Conservation (phyloP, 495 filamentous ascomycete species). For the Massariosphaeria phaeospora region DNA sequence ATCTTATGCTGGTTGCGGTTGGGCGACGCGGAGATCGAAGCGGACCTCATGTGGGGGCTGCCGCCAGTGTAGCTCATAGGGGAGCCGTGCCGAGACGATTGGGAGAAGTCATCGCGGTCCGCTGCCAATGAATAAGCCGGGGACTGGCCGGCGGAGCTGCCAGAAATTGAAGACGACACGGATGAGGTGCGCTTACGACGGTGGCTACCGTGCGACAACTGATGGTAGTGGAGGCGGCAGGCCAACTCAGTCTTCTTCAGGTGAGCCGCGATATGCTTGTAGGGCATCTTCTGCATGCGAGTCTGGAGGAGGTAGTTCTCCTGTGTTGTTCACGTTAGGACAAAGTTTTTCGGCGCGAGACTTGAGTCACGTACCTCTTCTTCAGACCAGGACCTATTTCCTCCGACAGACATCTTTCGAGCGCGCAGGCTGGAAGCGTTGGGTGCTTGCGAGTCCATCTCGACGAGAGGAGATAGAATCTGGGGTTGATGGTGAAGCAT, state of each 20-base stretch:
- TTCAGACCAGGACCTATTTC: slow-evolving; percentile 40
- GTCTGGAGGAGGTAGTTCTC: slow-evolving; percentile 82
- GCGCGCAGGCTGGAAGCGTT: slow-evolving; percentile 19
- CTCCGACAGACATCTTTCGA: slow-evolving; percentile 37
- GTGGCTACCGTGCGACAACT: slow-evolving; percentile 74
- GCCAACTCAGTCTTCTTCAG: slow-evolving; percentile 82
- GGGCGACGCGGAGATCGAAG: slow-evolving; percentile 27
- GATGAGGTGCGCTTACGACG: slow-evolving; percentile 63
- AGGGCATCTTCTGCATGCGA: slow-evolving; percentile 78
- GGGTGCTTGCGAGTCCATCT: slow-evolving; percentile 24
- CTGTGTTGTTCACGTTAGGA: slow-evolving; percentile 44
- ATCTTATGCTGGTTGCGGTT: slow-evolving; percentile 34
- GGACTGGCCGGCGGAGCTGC: slow-evolving; percentile 31
- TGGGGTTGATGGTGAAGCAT: slow-evolving; percentile 34
- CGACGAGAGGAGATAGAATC: slow-evolving; percentile 32
- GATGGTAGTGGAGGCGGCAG: slow-evolving; percentile 79
- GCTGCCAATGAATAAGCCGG: slow-evolving; percentile 34
- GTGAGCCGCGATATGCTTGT: slow-evolving; percentile 80
- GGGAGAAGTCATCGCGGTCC: slow-evolving; percentile 30
- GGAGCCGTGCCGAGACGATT: slow-evolving; percentile 34
- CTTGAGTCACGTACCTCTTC: slow-evolving; percentile 31
- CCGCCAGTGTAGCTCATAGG: slow-evolving; percentile 29
- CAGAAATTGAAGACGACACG: slow-evolving; percentile 48
- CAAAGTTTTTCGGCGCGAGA: not conserved
- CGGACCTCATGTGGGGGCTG: slow-evolving; percentile 22